phyloP scores from a whole-genome alignment of 805 yeast species.

The Ogataea saltuana region DNA sequence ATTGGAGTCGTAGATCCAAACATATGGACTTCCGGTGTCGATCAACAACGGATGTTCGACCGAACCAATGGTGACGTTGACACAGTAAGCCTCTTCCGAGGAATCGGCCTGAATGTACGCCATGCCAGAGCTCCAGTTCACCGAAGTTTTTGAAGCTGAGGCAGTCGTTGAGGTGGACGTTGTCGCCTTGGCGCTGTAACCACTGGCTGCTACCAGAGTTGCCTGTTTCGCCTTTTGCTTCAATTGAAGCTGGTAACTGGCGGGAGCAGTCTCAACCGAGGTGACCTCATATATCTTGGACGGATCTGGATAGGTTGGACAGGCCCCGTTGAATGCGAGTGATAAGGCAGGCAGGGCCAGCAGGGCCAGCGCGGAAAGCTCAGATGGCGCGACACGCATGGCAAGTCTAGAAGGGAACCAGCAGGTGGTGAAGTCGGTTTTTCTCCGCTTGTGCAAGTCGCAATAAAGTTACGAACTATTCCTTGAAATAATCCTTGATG shows the following conservation, averaged over 20 bases:
- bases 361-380: too few relatives aligned
- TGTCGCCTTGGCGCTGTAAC: slow-evolving; percentile 1
- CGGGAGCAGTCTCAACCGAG: slow-evolving; percentile 12
- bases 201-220: slow-evolving; percentile 4
- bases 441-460: too few relatives aligned
- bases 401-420: too few relatives aligned
- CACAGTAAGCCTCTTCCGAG: slow-evolving; percentile 38
- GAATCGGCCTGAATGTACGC: slow-evolving; percentile 29
- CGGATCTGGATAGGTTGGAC: slow-evolving; percentile 8
- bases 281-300: slow-evolving; percentile 25
- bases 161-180: slow-evolving; percentile 1
- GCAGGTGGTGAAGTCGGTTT: too few relatives aligned
- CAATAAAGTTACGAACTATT: too few relatives aligned
- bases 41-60: slow-evolving; percentile 51
- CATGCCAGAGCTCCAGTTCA: slow-evolving; percentile 25
- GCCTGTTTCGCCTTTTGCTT: slow-evolving; percentile 10
- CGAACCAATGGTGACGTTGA: slow-evolving; percentile 42
- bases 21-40: slow-evolving; percentile 66
- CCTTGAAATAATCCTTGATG: too few relatives aligned
- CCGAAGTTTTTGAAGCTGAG: slow-evolving; percentile 8
- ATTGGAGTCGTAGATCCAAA: slow-evolving; percentile 59
- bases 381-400: too few relatives aligned
- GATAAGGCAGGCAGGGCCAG: slow-evolving; percentile 5
- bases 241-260: not conserved
- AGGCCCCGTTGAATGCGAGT: slow-evolving; percentile 6